A percentile compares a stretch with the other conserved stretches of the same genome.
Evolutionary conservation across 75 land plant genomes (phyloP).

Genomic region (Pinus taeda): DNA sequence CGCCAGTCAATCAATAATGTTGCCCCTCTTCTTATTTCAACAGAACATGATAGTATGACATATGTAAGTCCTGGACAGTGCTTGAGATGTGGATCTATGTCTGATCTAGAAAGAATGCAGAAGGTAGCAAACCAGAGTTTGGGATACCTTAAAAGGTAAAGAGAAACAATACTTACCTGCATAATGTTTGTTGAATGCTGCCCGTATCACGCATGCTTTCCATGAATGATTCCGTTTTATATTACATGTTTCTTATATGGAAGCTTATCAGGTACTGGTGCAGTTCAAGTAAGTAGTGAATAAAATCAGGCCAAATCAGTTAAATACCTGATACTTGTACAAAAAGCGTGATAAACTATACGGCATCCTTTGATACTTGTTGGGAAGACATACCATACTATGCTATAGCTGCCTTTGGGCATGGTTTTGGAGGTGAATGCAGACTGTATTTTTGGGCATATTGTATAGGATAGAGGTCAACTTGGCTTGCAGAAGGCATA

Average conservation of each 20-base stretch:
- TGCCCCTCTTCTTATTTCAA: constrained; percentile 15
- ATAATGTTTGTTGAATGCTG: background rate
- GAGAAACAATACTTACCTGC: background rate
- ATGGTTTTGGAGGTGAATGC: too few species aligned
- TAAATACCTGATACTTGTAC: background rate
- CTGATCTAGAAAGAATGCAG: constrained; percentile 23
- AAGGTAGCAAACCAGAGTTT: constrained; percentile 17
- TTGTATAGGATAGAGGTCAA: too few species aligned
- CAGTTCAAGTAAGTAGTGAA: background rate
- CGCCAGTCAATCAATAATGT: constrained; percentile 21
- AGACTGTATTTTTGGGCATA: too few species aligned
- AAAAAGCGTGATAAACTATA: too few species aligned
- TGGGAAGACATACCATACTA: too few species aligned
- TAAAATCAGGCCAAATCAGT: background rate
- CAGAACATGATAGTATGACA: background rate
- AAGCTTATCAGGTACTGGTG: background rate
- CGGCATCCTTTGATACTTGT: too few species aligned
- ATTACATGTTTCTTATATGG: background rate
- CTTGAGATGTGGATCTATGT: constrained; percentile 39
- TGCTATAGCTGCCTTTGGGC: too few species aligned
- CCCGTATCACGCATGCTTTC: background rate
- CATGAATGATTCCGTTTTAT: background rate
- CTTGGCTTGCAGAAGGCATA: too few species aligned
- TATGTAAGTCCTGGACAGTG: constrained; percentile 34
- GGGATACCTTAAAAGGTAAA: constrained; percentile 32